Base-by-base conservation (phyloP, 225 moss, liverwort and hornwort species). In the Anthoceros angustus region DNA sequence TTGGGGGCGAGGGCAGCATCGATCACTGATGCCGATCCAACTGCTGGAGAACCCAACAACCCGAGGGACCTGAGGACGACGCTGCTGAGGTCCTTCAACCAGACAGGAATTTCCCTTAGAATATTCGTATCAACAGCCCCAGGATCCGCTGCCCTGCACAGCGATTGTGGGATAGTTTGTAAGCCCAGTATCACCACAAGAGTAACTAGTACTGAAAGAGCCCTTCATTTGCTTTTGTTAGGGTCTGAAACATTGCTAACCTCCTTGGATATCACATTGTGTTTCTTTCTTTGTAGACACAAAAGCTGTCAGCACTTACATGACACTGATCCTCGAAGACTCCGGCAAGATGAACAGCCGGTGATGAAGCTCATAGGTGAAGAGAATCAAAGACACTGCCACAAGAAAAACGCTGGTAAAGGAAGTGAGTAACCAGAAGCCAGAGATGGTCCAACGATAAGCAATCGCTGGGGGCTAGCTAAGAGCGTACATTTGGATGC, bases 101-200 rank as follows among this genome's bases (percentile, higher is more conserved):
- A 79, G 18, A 40, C 24, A 39, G 91, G 91, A 23, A 91, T 69
- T 76, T 91, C 88, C 71, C 75, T 83, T 70, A 95, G 40, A 4
- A 95, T 82, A 32, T 79, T 82, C 21, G 91, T 95, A 66, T 68
- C 70, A 40, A 88, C 91, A 63, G 67, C 71, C 23, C 91, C 95
- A 46, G 95, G 95, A 71, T 95, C 91, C 68, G 83, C 93, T 43
- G 84, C 87, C 75, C 83, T 83, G 83, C 65, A 65, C 65, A 46
- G 62, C 6, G 8, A 23, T 55, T 55, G 7, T 7, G 3, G 23
- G 23, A 55, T 20, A 5, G 55, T 18, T 18, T 18, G 46, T 55
- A 9, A 55, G n/a, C 18, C 14, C 18, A 12, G n/a, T 7, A 12
- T 7, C 49, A 14, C 49, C n/a, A n/a, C 1, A 32, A 32, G 32